These are phyloP conservation scores for Aphanomyces euteiches DNA, from an alignment of 352 stramenopile genomes.

Conservation along the genomic window DNA sequence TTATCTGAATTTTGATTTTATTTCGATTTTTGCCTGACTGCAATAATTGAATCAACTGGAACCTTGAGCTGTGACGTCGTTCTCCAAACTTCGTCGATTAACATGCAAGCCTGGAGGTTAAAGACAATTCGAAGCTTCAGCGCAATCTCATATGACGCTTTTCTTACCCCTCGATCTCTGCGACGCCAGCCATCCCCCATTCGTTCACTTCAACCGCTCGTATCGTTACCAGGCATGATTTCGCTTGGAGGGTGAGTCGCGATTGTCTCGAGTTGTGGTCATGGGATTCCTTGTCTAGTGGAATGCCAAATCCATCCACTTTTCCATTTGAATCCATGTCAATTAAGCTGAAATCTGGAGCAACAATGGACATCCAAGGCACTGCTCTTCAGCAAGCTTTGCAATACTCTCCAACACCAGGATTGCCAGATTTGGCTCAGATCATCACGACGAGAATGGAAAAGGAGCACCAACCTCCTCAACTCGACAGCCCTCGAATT, in stretches of 20 bases:
- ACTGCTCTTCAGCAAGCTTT: conserved; percentile 36
- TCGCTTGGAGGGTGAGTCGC: conserved; percentile 40
- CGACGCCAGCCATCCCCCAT: conserved; percentile 39
- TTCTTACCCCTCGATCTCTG: conserved; percentile 23
- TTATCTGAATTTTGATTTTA: too few relatives aligned
- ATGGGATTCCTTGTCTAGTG: conserved; percentile 16
- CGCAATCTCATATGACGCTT: conserved; percentile 20
- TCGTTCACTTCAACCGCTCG: conserved; percentile 39
- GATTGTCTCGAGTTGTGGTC: neutral
- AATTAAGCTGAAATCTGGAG: conserved; percentile 30
- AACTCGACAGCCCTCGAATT: conserved; percentile 2
- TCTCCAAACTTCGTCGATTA: neutral
- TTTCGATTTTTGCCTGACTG: too few relatives aligned
- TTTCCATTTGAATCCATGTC: conserved; percentile 42
- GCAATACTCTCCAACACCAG: conserved; percentile 48
- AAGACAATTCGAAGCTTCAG: neutral
- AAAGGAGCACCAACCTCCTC: conserved; percentile 37
- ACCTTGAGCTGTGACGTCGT: neutral
- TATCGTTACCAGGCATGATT: conserved; percentile 44
- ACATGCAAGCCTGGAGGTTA: neutral
- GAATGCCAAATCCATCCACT: conserved; percentile 49
- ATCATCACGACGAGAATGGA: conserved; percentile 39
- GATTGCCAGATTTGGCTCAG: conserved; percentile 39
- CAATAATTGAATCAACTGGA: neutral
- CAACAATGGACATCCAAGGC: conserved; percentile 33